Conservation (phyloP, 768 basidiomycete genomes). For the Phlegmacium glaucopus region DNA sequence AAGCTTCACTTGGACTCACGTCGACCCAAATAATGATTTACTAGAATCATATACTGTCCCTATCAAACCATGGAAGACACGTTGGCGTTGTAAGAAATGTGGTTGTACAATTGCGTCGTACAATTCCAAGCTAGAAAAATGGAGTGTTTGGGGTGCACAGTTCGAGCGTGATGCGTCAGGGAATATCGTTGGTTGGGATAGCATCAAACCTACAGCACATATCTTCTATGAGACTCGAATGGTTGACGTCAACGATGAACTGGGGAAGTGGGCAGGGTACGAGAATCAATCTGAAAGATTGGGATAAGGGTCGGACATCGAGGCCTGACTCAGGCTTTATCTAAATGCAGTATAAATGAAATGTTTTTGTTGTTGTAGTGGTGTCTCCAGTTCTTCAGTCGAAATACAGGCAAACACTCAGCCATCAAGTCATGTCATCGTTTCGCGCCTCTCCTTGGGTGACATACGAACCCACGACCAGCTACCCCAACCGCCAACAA, state of each 20-base stretch:
- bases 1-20: slow-evolving; percentile 54
- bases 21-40: slow-evolving; percentile 26
- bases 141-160: slow-evolving; percentile 58
- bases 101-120: slow-evolving; percentile 51
- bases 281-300: slow-evolving; percentile 39
- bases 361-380: neutral
- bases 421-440: slow-evolving; percentile 30
- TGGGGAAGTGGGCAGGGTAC: slow-evolving; percentile 71
- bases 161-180: slow-evolving; percentile 52
- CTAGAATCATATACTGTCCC: slow-evolving; percentile 48
- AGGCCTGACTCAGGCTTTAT: no score
- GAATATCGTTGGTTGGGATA: slow-evolving; percentile 48
- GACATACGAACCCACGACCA: slow-evolving; percentile 42
- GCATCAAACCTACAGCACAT: slow-evolving; percentile 58
- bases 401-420: slow-evolving; percentile 39
- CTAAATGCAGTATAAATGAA: no score
- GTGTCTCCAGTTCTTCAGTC: slow-evolving; percentile 10
- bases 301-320: neutral
- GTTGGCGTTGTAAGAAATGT: slow-evolving; percentile 61
- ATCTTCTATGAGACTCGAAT: slow-evolving; percentile 65
- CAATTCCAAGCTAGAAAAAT: slow-evolving; percentile 43
- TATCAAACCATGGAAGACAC: slow-evolving; percentile 55
- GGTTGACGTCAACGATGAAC: slow-evolving; percentile 50
- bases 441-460: slow-evolving; percentile 68
- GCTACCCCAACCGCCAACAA: slow-evolving; percentile 21